A percentile compares a stretch with the other conserved stretches of the same genome.
Conservation (phyloP, 495 filamentous ascomycete genomes). For the Chaetomium fimeti region DNA sequence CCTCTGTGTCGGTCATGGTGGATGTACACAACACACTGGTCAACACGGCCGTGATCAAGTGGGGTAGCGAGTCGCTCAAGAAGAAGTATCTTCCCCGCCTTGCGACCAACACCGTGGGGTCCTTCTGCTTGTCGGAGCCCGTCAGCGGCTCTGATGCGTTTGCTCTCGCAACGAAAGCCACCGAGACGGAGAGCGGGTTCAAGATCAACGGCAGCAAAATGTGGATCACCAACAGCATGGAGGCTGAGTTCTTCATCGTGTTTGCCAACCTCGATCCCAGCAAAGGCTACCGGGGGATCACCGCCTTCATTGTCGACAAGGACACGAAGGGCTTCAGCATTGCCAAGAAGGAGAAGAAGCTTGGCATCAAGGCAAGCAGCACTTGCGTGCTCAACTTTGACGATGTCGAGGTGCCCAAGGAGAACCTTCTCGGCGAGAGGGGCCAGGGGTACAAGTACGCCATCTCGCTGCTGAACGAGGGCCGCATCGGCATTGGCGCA, state of each 20-base stretch:
- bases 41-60: slow-evolving; percentile 89
- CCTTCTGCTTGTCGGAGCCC: slow-evolving; percentile 95
- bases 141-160: slow-evolving; percentile 94
- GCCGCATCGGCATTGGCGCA: slow-evolving; percentile 94
- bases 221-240: slow-evolving; percentile 98
- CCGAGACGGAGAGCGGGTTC: slow-evolving; percentile 70
- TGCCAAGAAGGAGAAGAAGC: slow-evolving; percentile 99
- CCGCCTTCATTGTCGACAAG: slow-evolving; percentile 93
- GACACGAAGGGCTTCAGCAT: slow-evolving; percentile 84
- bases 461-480: slow-evolving; percentile 94
- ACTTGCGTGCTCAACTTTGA: slow-evolving; percentile 98
- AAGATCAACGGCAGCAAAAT: slow-evolving; percentile 91
- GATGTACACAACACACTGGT: slow-evolving; percentile 98
- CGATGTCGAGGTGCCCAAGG: slow-evolving; percentile 84
- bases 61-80: slow-evolving; percentile 70
- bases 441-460: slow-evolving; percentile 98
- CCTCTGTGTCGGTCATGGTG: slow-evolving; percentile 86
- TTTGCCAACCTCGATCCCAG: slow-evolving; percentile 91
- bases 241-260: slow-evolving; percentile 93
- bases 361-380: slow-evolving; percentile 91
- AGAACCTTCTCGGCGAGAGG: slow-evolving; percentile 81
- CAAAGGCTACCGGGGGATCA: slow-evolving; percentile 93
- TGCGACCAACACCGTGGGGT: slow-evolving; percentile 87
- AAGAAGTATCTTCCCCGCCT: slow-evolving; percentile 83
- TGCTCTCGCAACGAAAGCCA: slow-evolving; percentile 85